A percentile compares a stretch with the other conserved stretches of the same genome.
Evolutionary conservation across 1,139 yeast species (phyloP).

Genomic region (Saccharomycopsis hybrid): DNA sequence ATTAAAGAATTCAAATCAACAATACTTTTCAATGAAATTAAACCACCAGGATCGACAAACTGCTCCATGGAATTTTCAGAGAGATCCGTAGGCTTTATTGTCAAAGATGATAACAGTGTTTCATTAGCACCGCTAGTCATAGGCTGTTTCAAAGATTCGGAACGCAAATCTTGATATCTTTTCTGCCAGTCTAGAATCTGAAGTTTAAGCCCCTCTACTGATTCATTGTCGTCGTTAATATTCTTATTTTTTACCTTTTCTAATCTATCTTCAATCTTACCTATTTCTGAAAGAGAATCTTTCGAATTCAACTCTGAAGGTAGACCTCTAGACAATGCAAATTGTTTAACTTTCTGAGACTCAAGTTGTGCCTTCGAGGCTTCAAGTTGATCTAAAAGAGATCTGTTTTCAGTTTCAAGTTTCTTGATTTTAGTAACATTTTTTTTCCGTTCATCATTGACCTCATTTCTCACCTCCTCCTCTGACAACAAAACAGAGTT

Average conservation of each 20-base stretch:
- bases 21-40: constrained; percentile 39
- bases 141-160: constrained; percentile 23
- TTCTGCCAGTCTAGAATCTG: constrained; percentile 37
- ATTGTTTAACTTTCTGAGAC: constrained; percentile 26
- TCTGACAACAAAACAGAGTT: constrained; percentile 12
- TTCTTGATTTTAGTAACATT: constrained; percentile 3
- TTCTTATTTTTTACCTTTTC: constrained; percentile 6
- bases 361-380: constrained; percentile 27
- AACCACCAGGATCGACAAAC: constrained; percentile 37
- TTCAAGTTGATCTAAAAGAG: constrained; percentile 26
- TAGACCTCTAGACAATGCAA: constrained; percentile 16
- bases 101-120: neutral
- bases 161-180: constrained; percentile 38
- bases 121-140: neutral
- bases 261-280: constrained; percentile 15
- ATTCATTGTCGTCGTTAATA: constrained; percentile 13
- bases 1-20: constrained; percentile 42
- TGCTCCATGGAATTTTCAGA: constrained; percentile 29
- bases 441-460: constrained; percentile 15
- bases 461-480: constrained; percentile 12
- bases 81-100: constrained; percentile 25
- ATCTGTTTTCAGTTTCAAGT: constrained; percentile 7
- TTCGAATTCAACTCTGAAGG: constrained; percentile 4
- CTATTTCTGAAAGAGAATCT: constrained; percentile 26
- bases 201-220: constrained; percentile 18